Percentiles rank a stretch among this genome's conserved stretches.
Evolutionary conservation across 1,139 yeast species (phyloP).

Genomic region (Taiozyma sp.): DNA sequence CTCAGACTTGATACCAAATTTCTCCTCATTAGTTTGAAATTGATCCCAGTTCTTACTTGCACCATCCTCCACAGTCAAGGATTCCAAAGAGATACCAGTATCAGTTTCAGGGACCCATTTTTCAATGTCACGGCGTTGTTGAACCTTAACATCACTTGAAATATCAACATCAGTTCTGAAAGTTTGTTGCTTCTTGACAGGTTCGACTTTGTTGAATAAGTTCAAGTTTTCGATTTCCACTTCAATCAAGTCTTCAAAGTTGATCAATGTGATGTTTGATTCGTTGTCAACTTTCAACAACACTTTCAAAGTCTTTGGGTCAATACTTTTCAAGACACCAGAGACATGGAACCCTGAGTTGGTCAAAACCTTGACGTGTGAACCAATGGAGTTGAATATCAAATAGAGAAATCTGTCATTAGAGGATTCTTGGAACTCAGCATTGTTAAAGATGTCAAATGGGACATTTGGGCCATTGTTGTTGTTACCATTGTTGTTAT

Average conservation of each 20-base stretch:
- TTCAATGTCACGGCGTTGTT: slow-evolving; percentile 48
- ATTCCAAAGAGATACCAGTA: slow-evolving; percentile 25
- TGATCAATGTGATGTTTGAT: slow-evolving; percentile 38
- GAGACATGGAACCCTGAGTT: slow-evolving; percentile 55
- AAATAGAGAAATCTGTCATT: slow-evolving; percentile 47
- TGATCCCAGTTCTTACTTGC: slow-evolving; percentile 72
- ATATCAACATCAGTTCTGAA: slow-evolving; percentile 89
- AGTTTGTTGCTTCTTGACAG: slow-evolving; percentile 15
- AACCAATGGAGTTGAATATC: slow-evolving; percentile 53
- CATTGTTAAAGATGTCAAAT: slow-evolving; percentile 4
- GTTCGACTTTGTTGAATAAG: slow-evolving; percentile 23
- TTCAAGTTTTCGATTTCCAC: slow-evolving; percentile 44
- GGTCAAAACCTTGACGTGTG: slow-evolving; percentile 52
- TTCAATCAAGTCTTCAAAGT: slow-evolving; percentile 59
- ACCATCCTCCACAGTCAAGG: slow-evolving; percentile 41
- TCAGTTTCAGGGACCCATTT: slow-evolving; percentile 77
- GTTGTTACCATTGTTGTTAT: neutral
- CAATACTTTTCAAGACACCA: slow-evolving; percentile 52
- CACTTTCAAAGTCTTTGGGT: slow-evolving; percentile 34
- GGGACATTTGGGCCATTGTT: slow-evolving; percentile 1
- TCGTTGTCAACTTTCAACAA: slow-evolving; percentile 13
- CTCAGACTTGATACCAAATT: slow-evolving; percentile 83
- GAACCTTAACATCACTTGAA: slow-evolving; percentile 49
- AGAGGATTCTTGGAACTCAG: slow-evolving; percentile 25
- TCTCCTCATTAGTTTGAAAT: slow-evolving; percentile 81